These are phyloP conservation scores for Hyphopichia khmerensis DNA, from an alignment of 1,139 yeast species.

Conservation along the genomic window DNA sequence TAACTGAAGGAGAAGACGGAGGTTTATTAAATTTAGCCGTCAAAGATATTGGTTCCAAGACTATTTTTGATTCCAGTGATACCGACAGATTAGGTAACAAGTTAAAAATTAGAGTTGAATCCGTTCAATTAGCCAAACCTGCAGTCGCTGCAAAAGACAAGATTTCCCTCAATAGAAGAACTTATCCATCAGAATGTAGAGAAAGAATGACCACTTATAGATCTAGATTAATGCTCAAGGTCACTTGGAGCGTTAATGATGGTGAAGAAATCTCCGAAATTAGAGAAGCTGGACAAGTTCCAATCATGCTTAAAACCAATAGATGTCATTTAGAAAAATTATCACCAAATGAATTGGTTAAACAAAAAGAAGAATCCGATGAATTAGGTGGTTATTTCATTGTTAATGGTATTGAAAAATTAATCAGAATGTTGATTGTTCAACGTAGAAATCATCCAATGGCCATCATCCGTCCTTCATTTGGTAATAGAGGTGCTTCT, in stretches of 20 bases:
- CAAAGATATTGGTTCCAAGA: slow-evolving; percentile 81
- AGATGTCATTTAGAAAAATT: slow-evolving; percentile 86
- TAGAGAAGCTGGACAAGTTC: slow-evolving; percentile 90
- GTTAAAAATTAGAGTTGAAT: slow-evolving; percentile 73
- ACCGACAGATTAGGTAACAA: slow-evolving; percentile 77
- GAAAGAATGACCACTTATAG: slow-evolving; percentile 81
- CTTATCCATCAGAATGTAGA: slow-evolving; percentile 87
- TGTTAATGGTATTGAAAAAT: slow-evolving; percentile 94
- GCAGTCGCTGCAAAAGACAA: slow-evolving; percentile 72
- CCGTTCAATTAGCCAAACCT: slow-evolving; percentile 86
- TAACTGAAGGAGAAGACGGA: slow-evolving; percentile 82
- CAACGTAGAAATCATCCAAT: slow-evolving; percentile 97
- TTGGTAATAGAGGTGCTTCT: slow-evolving; percentile 88
- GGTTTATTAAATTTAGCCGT: slow-evolving; percentile 85
- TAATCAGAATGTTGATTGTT: slow-evolving; percentile 94
- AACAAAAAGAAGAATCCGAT: slow-evolving; percentile 84
- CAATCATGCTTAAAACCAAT: slow-evolving; percentile 86
- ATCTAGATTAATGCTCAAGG: slow-evolving; percentile 71
- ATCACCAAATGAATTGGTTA: slow-evolving; percentile 79
- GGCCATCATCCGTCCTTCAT: slow-evolving; percentile 95
- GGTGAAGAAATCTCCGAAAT: slow-evolving; percentile 78
- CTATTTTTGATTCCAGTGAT: slow-evolving; percentile 79
- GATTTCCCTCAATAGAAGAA: slow-evolving; percentile 73
- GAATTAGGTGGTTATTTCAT: slow-evolving; percentile 96
- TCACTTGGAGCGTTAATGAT: slow-evolving; percentile 84